Evolutionary conservation across 2,329 filamentous ascomycete genomes (phyloP).

Genomic region (Fonsecaea multimorphosa): DNA sequence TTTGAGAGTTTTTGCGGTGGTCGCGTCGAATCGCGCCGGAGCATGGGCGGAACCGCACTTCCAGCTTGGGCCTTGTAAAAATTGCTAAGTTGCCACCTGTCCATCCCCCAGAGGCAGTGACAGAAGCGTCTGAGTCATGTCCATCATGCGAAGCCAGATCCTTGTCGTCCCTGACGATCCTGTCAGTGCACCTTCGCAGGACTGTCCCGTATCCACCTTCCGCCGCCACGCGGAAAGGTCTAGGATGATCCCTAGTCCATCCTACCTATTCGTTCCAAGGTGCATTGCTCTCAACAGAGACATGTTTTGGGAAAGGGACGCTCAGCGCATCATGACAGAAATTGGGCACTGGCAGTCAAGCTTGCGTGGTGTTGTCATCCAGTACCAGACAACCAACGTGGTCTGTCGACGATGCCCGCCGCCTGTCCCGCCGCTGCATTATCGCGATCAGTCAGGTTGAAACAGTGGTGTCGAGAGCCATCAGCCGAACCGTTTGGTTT

Average conservation of each 20-base stretch:
- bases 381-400: background rate
- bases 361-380: background rate
- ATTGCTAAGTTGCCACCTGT: background rate
- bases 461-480: background rate
- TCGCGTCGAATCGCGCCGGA: background rate
- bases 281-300: background rate
- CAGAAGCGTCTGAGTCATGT: background rate
- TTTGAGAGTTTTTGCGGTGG: background rate
- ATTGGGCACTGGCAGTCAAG: background rate
- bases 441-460: background rate
- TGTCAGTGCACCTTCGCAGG: background rate
- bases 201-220: background rate
- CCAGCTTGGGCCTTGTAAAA: background rate
- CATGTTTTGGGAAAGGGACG: background rate
- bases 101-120: background rate
- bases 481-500: background rate
- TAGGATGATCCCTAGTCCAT: background rate
- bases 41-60: background rate
- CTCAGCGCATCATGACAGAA: background rate
- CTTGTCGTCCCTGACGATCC: slow-evolving; percentile 1
- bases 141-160: background rate
- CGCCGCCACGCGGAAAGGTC: background rate
- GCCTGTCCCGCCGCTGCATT: background rate
- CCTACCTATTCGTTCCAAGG: background rate
- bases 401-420: background rate